Base-by-base conservation (phyloP, 164 flowering plant genomes). In the Tinospora cordifolia region DNA sequence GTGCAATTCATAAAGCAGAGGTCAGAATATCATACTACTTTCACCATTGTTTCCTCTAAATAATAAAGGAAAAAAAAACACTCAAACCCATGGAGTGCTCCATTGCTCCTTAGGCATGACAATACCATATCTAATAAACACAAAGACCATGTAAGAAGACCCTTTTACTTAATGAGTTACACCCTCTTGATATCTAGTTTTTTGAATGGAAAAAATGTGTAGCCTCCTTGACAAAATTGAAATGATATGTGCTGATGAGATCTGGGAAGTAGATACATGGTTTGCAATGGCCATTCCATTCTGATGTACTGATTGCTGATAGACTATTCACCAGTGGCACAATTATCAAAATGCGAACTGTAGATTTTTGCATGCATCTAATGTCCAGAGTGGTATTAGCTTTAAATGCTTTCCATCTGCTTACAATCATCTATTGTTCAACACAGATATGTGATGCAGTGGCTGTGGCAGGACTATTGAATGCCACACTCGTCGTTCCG, bases 371-470 rank as follows among this genome's bases (percentile, higher is more conserved):
- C 8, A 5, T 58, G 8, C 62, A 54, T 8, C 65, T 38, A 57
- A 2, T 17, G 22, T n/a, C 7, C 46, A 65, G 3, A 22, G 27
- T 44, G 60, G 60, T 57, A 5, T 25, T 54, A 25, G 63, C 25
- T 39, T 24, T 54, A 54, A 54, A 54, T 54, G 24, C 60, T 54
- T 54, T 54, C 60, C 60, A 15, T 9, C 49, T 25, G 40, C 14
- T 71, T 21, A 74, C 34, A 25, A 22, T 19, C 51, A 9, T 59
- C 30, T 44, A 68, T 69, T 58, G 63, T 65, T 66, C 41, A 30
- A 68, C 72, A 59, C 85, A 90, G 96, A 90, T 90, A 74, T 90
- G 88, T 72, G 90, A 90, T 83, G 96, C 87, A 64, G 96, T 90
- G 65, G 92, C 92, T 44, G 96, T 90, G 76, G 92, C 96, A 54